phyloP scores from a whole-genome alignment of 805 yeast species.

The Diddensiella santjacobensis region DNA sequence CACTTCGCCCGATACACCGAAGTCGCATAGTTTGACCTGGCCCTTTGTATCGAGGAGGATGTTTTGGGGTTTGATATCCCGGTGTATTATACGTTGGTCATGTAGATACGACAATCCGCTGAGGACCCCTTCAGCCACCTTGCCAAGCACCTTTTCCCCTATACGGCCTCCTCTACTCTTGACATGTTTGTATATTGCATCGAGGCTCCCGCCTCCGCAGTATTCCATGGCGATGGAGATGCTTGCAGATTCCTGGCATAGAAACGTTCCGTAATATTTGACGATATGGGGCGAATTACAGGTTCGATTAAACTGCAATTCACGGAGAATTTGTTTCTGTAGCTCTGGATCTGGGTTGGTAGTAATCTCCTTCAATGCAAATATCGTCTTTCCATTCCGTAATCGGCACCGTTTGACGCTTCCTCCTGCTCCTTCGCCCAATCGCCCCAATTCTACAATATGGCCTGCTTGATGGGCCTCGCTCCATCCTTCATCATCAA shows the following conservation, averaged over 20 bases:
- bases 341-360: conserved; percentile 80
- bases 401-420: conserved; percentile 77
- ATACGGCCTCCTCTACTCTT: conserved; percentile 74
- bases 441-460: conserved; percentile 61
- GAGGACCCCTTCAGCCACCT: conserved; percentile 81
- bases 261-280: conserved; percentile 86
- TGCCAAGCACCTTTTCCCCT: conserved; percentile 89
- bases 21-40: conserved; percentile 89
- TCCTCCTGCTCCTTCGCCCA: conserved; percentile 97
- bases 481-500: conserved; percentile 77
- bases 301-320: conserved; percentile 78
- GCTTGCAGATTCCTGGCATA: conserved; percentile 69
- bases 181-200: conserved; percentile 81
- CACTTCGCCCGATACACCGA: conserved; percentile 97
- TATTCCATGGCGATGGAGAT: conserved; percentile 96
- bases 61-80: conserved; percentile 96
- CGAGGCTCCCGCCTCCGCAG: conserved; percentile 90
- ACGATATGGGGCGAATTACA: conserved; percentile 85
- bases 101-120: conserved; percentile 84
- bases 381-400: conserved; percentile 54
- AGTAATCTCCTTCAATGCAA: conserved; percentile 77
- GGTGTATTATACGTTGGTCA: conserved; percentile 81
- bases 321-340: conserved; percentile 87
- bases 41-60: conserved; percentile 73
- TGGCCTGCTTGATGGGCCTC: conserved; percentile 51